Percentiles rank a stretch among this genome's conserved stretches.
Evolutionary conservation across 108 stramenopile genomes (phyloP).

Genomic region (Nannochloropsis oceanica): DNA sequence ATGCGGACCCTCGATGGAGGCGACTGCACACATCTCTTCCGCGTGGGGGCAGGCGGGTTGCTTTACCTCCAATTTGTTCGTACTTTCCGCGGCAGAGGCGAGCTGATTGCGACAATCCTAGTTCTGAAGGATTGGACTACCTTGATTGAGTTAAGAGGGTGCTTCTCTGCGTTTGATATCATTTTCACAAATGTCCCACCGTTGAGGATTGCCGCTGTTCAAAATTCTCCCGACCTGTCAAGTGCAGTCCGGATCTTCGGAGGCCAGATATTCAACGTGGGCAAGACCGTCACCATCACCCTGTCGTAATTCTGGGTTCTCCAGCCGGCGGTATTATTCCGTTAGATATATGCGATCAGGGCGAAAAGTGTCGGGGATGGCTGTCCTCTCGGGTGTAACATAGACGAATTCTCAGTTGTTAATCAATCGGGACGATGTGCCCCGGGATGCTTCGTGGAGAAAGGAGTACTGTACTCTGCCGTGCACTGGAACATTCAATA

Average conservation of each 20-base stretch:
- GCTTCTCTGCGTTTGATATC: not conserved
- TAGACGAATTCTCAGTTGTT: not conserved
- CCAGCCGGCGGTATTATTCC: not conserved
- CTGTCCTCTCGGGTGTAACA: not conserved
- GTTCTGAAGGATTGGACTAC: not conserved
- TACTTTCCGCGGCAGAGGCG: not conserved
- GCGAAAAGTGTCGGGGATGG: not conserved
- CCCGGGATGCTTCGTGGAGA: no score
- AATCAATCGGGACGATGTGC: not conserved
- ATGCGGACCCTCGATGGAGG: not conserved
- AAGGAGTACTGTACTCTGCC: no score
- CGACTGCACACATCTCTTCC: not conserved
- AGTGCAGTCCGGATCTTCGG: not conserved
- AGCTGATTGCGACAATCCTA: not conserved
- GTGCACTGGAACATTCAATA: no score
- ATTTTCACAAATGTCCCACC: not conserved
- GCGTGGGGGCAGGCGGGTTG: not conserved
- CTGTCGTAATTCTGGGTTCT: not conserved
- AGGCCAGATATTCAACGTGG: not conserved
- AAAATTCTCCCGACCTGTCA: not conserved
- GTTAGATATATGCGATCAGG: not conserved
- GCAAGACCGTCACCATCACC: not conserved
- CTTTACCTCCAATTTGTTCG: not conserved
- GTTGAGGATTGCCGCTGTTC: not conserved
- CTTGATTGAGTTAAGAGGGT: not conserved